phyloP scores from a whole-genome alignment of 345 rosid genomes.

The Citrus maxima region DNA sequence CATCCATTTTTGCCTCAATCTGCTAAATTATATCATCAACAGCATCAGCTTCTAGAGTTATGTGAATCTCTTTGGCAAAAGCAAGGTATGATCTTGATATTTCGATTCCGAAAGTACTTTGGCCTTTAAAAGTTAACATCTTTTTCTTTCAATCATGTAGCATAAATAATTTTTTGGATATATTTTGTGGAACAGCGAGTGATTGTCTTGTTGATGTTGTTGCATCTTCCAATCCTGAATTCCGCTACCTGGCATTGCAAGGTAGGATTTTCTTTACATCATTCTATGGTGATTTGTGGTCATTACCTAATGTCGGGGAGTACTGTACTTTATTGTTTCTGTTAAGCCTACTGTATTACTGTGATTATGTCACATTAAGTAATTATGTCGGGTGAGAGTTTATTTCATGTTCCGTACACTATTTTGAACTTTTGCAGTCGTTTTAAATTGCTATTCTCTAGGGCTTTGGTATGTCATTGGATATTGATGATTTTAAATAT shows the following conservation, averaged over 20 bases:
- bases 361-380: not conserved
- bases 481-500: constrained; percentile 26
- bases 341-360: not conserved
- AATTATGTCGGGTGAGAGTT: not conserved
- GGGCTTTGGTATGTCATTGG: constrained; percentile 74
- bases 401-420: not conserved
- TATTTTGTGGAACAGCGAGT: constrained; percentile 31
- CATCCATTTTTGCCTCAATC: constrained; percentile 77
- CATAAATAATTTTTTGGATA: constrained; percentile 4
- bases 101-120: constrained; percentile 6
- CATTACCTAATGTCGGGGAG: not conserved
- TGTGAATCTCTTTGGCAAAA: constrained; percentile 69
- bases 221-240: constrained; percentile 48
- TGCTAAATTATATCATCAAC: constrained; percentile 45
- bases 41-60: constrained; percentile 48
- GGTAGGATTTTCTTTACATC: constrained; percentile 38
- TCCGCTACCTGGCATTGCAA: constrained; percentile 71
- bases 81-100: constrained; percentile 43
- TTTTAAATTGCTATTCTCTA: constrained; percentile 12
- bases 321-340: not conserved
- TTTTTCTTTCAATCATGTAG: constrained; percentile 14
- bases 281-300: not conserved
- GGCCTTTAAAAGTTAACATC: not conserved
- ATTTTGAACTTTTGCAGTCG: too few relatives aligned
- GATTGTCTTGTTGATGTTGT: constrained; percentile 36